Base-by-base conservation (phyloP, 2,329 filamentous ascomycete genomes). In the Fusarium hainanense region DNA sequence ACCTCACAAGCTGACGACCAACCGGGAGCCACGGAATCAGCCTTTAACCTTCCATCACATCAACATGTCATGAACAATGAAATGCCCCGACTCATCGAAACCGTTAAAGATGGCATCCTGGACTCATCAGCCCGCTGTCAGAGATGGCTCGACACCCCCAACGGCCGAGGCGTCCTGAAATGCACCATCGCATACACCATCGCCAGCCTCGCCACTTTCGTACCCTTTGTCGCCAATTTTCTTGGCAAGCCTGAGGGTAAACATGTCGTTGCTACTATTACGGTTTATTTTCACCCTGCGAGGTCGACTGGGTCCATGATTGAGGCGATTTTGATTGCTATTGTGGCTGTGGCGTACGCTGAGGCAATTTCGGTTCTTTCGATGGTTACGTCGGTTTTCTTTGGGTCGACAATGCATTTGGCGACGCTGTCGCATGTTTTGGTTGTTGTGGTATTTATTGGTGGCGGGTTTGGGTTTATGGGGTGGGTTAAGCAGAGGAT, bases 271-370 rank as follows among this genome's bases (percentile, higher is more conserved):
- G 94, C 94, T 34, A 98, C 95, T 2, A 90, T 98, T 54, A 97
- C 93, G 0, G 94, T 98, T 11, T 98, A 97, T 76, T 98, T 98
- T 75, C 94, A 98, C 77, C 94, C 95, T 2, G 93, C 93, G 2
- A 87, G 95, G 56, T 93, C 93, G 18, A 88, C 90, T 11, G 95
- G 95, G 0, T 96, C 93, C 66, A 97, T 98, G 93, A 87, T 93
- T 58, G 93, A 97, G 79, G 94, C 94, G 4, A 88, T 92, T 14
- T 81, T 94, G 16, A 89, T 96, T 51, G 93, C 93, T 6, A 82
- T 92, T 20, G 85, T 92, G 14, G 94, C 93, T 1, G 93, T 97
- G 67, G 81, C 90, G 25, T 98, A 97, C 42, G 81, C 81, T 0
- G 79, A 82, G 67, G 82, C 93, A 20, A 82, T 98, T 27, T 93